Percentiles rank a stretch among this genome's conserved stretches.
Conservation (phyloP, 2,329 filamentous ascomycete genomes). For the Amesomyces nigricolor region DNA sequence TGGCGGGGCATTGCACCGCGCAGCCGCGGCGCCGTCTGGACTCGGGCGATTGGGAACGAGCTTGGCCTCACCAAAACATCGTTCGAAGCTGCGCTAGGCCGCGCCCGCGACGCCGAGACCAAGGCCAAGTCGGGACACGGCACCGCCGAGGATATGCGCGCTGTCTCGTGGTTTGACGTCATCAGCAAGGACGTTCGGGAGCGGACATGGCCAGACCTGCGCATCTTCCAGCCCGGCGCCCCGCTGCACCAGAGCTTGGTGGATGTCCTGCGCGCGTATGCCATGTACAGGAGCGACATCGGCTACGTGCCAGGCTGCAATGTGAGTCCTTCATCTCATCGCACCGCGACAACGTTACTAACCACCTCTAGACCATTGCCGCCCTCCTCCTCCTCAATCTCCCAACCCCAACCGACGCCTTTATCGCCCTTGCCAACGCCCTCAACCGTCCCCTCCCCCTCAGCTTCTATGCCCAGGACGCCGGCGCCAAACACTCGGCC, state of each 20-base stretch:
- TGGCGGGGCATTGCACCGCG: constrained; percentile 73
- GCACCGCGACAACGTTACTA: constrained; percentile 24
- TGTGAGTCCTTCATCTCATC: constrained; percentile 44
- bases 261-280: constrained; percentile 71
- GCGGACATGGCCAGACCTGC: constrained; percentile 64
- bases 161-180: constrained; percentile 55
- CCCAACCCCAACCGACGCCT: constrained; percentile 55
- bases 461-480: constrained; percentile 67
- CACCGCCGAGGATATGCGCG: constrained; percentile 48
- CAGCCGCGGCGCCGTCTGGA: constrained; percentile 64
- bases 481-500: constrained; percentile 60
- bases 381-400: constrained; percentile 69
- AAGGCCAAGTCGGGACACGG: constrained; percentile 48
- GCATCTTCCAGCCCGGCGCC: constrained; percentile 62
- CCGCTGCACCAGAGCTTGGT: constrained; percentile 63
- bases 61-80: constrained; percentile 61
- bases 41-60: constrained; percentile 66
- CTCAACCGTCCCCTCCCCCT: constrained; percentile 70
- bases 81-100: constrained; percentile 63
- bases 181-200: constrained; percentile 60
- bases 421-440: constrained; percentile 68
- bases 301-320: constrained; percentile 71
- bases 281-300: constrained; percentile 77
- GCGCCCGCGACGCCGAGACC: constrained; percentile 58
- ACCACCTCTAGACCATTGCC: constrained; percentile 55